phyloP scores from a whole-genome alignment of 2,329 filamentous ascomycete genomes.

The Exutisphaerella laricina region DNA sequence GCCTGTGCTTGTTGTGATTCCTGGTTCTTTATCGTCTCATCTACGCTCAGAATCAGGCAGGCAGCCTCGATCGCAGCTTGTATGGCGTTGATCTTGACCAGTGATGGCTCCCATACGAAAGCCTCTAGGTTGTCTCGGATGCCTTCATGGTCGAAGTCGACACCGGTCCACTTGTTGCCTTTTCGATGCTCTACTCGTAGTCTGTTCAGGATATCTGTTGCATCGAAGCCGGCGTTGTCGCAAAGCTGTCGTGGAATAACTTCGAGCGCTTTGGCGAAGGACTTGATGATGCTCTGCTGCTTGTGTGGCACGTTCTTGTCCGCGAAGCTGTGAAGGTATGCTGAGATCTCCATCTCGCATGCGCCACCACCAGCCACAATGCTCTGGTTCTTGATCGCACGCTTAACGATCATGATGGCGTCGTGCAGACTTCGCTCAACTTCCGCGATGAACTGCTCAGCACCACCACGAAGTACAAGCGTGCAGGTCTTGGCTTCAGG shows the following conservation, averaged over 20 bases:
- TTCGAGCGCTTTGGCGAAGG: conserved; percentile 94
- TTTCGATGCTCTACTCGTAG: conserved; percentile 94
- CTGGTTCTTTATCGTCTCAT: conserved; percentile 97
- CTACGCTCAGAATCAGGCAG: conserved; percentile 91
- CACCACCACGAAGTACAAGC: conserved; percentile 86
- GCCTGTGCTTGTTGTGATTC: conserved; percentile 81
- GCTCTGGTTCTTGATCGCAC: conserved; percentile 86
- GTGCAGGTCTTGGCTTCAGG: conserved; percentile 96
- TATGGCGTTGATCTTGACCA: conserved; percentile 96
- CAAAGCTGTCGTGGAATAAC: conserved; percentile 94
- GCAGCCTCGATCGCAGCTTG: conserved; percentile 93
- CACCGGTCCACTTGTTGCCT: conserved; percentile 88
- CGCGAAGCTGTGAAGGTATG: conserved; percentile 86
- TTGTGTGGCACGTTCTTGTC: conserved; percentile 91
- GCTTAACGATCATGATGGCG: conserved; percentile 99
- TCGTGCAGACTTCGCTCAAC: conserved; percentile 97
- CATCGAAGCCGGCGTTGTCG: conserved; percentile 97
- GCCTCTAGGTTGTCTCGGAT: conserved; percentile 89
- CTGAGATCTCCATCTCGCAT: conserved; percentile 92
- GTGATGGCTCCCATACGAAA: conserved; percentile 95
- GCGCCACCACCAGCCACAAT: conserved; percentile 96
- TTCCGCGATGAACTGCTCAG: conserved; percentile 98
- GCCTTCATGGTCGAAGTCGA: conserved; percentile 89
- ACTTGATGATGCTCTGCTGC: conserved; percentile 96
- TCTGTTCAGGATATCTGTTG: conserved; percentile 95